Conservation (phyloP, 441 rosid genomes). For the Gossypium davidsonii region DNA sequence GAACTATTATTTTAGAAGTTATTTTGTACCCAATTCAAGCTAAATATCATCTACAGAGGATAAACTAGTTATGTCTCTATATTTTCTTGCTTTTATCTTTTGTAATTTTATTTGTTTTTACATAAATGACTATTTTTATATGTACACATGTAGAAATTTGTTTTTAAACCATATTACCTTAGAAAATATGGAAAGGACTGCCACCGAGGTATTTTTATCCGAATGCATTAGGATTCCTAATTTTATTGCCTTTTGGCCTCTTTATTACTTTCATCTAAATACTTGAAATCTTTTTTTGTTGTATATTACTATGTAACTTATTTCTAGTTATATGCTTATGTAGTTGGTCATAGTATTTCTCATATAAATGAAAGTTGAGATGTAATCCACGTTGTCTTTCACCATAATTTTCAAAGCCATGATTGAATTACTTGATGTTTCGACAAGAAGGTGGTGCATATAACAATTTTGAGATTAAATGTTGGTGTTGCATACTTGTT, state of each 20-base stretch:
- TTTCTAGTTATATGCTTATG: not conserved
- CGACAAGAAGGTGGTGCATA: not conserved
- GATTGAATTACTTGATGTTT: not conserved
- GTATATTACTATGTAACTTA: not conserved
- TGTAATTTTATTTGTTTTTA: not conserved
- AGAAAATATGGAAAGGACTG: constrained; percentile 63
- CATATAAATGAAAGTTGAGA: not conserved
- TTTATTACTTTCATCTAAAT: not conserved
- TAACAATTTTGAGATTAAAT: not conserved
- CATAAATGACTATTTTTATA: not conserved
- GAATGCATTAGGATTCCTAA: not conserved
- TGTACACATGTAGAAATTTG: constrained; percentile 49
- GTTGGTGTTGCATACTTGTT: not conserved
- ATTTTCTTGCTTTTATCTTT: not conserved
- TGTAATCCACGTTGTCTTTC: not conserved
- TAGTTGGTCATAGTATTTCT: not conserved
- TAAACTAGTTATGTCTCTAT: not conserved
- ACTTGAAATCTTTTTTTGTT: not conserved
- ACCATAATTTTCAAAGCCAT: not conserved
- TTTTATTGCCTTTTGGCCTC: not conserved
- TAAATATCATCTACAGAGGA: not conserved
- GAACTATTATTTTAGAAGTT: not conserved
- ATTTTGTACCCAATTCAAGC: not conserved
- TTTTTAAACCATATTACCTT: constrained; percentile 73
- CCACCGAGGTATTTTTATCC: constrained; percentile 55